A percentile compares a stretch with the other conserved stretches of the same genome.
These are phyloP conservation scores for Angophora floribunda DNA, from an alignment of 345 rosid genomes.

Conservation along the genomic window DNA sequence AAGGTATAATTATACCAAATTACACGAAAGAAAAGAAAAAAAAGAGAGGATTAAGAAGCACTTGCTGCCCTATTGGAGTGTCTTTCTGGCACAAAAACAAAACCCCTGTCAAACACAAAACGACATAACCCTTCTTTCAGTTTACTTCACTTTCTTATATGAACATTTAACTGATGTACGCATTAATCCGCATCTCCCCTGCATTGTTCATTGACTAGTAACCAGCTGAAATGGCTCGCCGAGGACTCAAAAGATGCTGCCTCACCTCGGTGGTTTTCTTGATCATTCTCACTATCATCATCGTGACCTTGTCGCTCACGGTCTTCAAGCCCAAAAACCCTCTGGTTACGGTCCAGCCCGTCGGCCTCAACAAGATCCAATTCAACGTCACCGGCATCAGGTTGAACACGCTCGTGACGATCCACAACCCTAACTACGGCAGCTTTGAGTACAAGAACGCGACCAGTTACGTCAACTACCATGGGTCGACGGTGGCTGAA, in stretches of 20 bases:
- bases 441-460: constrained; percentile 20
- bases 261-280: constrained; percentile 5
- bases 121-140: background rate
- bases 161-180: background rate
- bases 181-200: background rate
- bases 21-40: background rate
- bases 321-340: constrained; percentile 38
- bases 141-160: background rate
- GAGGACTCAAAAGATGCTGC: constrained; percentile 19
- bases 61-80: background rate
- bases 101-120: background rate
- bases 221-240: background rate
- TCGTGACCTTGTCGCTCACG: constrained; percentile 13
- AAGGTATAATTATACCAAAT: background rate
- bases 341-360: constrained; percentile 8
- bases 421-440: constrained; percentile 32
- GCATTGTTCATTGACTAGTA: background rate
- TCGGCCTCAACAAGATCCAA: constrained; percentile 11
- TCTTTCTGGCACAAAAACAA: background rate
- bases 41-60: background rate
- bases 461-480: constrained; percentile 12
- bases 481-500: constrained; percentile 7
- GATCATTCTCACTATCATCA: background rate
- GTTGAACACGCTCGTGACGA: constrained; percentile 9
- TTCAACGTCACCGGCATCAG: background rate